Base-by-base conservation (phyloP, 495 filamentous ascomycete genomes). In the Venustampulla echinocandica region DNA sequence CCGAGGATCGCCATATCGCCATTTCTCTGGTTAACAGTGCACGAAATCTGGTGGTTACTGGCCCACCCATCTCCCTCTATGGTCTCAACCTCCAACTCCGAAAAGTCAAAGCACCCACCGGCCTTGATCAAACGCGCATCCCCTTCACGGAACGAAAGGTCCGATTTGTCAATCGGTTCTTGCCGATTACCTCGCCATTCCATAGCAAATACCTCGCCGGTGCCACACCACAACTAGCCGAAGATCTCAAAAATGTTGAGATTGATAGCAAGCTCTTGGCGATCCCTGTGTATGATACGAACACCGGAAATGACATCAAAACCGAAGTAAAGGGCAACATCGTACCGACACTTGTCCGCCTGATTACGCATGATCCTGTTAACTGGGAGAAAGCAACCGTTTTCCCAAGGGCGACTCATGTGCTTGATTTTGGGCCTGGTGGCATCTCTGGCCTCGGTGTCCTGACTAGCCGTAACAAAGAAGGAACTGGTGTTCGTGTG, bases 401-500 rank as follows among this genome's bases (percentile, higher is more conserved):
- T 27, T 95, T 96, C 70, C 80, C 87, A 2, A 69, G 73, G 2
- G 92, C 92, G 10, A 95, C 92, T 2, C 92, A 98, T 62, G 85
- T 97, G 39, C 64, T 97, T 50, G 92, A 97, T 65, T 97, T 98
- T 53, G 92, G 92, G 18, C 92, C 92, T 10, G 92, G 92, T 53
- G 92, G 92, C 24, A 90, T 94, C 54, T 96, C 92, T 24, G 92
- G 92, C 27, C 81, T 98, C 37, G 92, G 92, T 47, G 85, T 95
- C n/a, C 70, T 98, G 37, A 98, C 90, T 17, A 95, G 94, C 71
- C 84, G 90, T 24, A 98, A 93, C 74, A 98, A 96, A 69, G 90
- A 98, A 55, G 92, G 92, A 48, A 96, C 88, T 36, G 92, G 92
- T 54, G 90, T 97, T 22, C 86, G 92, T 40, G 85, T 95, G 40